phyloP scores from a whole-genome alignment of 257 asterid species.

The Nicotiana tabacum region DNA sequence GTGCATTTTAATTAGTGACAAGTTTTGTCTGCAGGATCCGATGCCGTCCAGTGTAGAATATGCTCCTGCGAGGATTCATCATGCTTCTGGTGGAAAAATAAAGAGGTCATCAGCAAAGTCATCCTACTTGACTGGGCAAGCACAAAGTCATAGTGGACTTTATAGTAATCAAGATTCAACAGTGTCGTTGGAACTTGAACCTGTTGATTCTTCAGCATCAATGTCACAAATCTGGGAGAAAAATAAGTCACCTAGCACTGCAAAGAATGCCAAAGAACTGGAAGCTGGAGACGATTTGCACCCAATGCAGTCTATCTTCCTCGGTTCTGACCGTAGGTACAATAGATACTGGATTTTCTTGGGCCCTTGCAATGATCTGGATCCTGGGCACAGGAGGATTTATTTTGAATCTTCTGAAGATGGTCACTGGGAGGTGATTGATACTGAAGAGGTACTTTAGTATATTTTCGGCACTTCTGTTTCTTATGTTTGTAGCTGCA shows the following conservation, averaged over 20 bases:
- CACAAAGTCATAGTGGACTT: conserved; percentile 29
- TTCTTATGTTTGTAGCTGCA: not conserved
- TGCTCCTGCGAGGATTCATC: conserved; percentile 28
- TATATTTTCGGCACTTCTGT: not conserved
- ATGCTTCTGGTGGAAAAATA: conserved; percentile 80
- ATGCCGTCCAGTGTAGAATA: conserved; percentile 29
- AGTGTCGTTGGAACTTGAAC: conserved; percentile 40
- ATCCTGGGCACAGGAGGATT: conserved; percentile 95
- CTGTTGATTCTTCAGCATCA: conserved; percentile 64
- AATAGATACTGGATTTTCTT: conserved; percentile 96
- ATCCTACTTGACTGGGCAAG: conserved; percentile 24
- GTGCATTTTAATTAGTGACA: not conserved
- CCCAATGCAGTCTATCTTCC: conserved; percentile 92
- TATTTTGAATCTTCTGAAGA: conserved; percentile 98
- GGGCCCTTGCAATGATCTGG: conserved; percentile 91
- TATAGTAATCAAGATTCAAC: conserved; percentile 24
- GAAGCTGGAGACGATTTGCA: conserved; percentile 47
- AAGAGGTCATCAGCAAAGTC: conserved; percentile 60
- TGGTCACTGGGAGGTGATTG: conserved; percentile 96
- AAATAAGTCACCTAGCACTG: conserved; percentile 35
- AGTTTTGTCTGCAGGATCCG: conserved; percentile 47
- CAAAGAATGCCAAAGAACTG: conserved; percentile 34
- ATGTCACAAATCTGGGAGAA: conserved; percentile 39
- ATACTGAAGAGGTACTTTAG: conserved; percentile 65
- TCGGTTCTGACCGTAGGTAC: conserved; percentile 98